Base-by-base conservation (phyloP, 352 stramenopile genomes). In the Pythium aphanidermatum region DNA sequence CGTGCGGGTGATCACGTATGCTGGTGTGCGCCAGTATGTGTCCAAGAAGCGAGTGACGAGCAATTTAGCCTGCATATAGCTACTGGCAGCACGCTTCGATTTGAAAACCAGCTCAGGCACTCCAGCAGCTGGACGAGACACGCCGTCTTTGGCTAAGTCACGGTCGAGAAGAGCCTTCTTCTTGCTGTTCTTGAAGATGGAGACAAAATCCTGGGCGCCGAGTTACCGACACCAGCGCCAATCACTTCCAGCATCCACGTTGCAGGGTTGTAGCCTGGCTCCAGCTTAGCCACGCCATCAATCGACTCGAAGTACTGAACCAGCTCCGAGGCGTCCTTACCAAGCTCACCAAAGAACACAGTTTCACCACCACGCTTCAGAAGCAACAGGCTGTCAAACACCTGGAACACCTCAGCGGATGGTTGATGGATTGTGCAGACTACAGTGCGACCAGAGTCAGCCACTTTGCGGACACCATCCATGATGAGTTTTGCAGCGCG, bases 381-480 rank as follows among this genome's bases (percentile, higher is more conserved):
- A 17, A 63, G 37, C 20, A 63, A 28, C 9, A 65, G 35, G 29
- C 48, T 59, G 45, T 65, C 56, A 25, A 65, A 65, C n/a, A 65
- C 35, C 23, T 37, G 23, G 33, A 65, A 65, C 14, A 65, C 56
- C 24, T 65, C 56, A 24, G 29, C 20, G 33, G 56, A 65, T 28
- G 56, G 56, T 46, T 59, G 56, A 36, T 65, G 49, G 33, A 65
- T 60, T 46, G 57, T 60, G 32, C 57, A 65, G 28, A 65, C 29
- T 13, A 60, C 29, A 10, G 57, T 65, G 37, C 57, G 57, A 6
- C 57, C 57, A 74, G 45, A 47, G 35, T 58, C 44, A 2, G 81
- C 82, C 24, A 95, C 70, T 41, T 90, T 88, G 43, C 86, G 85
- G 6, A 96, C 63, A 5, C 89, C 65, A 16, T 87, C 65, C 43